Evolutionary conservation across 1,284 basidiomycete genomes (phyloP).

Genomic region (Heliocybe sulcata): DNA sequence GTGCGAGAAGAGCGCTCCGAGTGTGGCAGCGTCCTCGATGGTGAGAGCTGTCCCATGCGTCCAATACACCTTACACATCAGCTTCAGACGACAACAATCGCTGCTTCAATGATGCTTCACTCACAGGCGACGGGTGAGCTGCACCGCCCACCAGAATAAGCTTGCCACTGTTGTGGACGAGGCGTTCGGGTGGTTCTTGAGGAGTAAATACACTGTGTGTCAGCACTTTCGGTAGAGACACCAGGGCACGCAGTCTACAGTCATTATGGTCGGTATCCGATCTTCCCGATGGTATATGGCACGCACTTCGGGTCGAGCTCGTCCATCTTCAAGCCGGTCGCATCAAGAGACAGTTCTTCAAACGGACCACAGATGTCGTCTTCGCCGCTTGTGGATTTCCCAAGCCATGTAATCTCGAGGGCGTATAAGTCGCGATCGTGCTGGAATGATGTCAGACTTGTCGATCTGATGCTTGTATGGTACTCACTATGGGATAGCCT

Average conservation of each 20-base stretch:
- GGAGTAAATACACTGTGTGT: background rate
- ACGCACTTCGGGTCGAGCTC: background rate
- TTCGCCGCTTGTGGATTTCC: background rate
- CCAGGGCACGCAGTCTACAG: background rate
- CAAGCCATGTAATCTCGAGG: background rate
- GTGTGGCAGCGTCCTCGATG: background rate
- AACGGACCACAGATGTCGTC: background rate
- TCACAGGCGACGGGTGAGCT: constrained; percentile 13
- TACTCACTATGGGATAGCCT: background rate
- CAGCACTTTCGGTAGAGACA: background rate
- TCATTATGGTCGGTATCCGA: background rate
- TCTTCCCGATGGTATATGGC: background rate
- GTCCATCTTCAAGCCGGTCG: background rate
- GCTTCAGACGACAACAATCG: background rate
- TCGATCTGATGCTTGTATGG: background rate
- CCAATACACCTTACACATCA: background rate
- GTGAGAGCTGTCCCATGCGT: background rate
- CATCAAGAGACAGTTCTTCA: background rate
- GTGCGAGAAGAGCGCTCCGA: background rate
- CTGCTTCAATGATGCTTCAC: background rate
- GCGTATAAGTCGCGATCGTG: background rate
- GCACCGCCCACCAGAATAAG: constrained; percentile 12
- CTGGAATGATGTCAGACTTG: background rate
- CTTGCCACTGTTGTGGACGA: constrained; percentile 11
- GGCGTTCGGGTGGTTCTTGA: constrained; percentile 6